phyloP scores from a whole-genome alignment of 108 stramenopile genomes.

The Discostella pseudostelligera region DNA sequence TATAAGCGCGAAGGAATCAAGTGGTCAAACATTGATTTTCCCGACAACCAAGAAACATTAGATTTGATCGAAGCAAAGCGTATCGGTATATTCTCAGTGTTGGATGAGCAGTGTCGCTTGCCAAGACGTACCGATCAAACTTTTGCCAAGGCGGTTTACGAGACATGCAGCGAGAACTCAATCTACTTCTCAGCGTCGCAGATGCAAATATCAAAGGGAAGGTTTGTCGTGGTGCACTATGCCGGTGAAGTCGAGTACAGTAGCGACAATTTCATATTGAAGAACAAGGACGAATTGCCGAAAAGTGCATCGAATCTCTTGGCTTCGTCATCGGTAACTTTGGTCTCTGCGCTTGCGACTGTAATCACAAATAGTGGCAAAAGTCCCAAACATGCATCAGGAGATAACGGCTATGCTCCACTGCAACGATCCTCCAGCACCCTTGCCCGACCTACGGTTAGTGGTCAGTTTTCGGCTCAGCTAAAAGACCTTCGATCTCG shows the following conservation, averaged over 20 bases:
- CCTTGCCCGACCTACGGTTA: constrained; percentile 55
- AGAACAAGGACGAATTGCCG: constrained; percentile 91
- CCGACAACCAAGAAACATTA: constrained; percentile 91
- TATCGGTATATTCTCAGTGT: constrained; percentile 67
- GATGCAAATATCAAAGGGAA: constrained; percentile 61
- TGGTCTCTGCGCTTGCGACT: constrained; percentile 72
- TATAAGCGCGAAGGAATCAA: constrained; percentile 84
- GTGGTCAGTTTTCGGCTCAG: constrained; percentile 89
- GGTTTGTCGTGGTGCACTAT: constrained; percentile 87
- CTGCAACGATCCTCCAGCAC: constrained; percentile 61
- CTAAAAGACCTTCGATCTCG: constrained; percentile 80
- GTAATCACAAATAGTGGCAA: constrained; percentile 45
- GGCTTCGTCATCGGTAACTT: constrained; percentile 62
- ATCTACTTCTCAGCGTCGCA: constrained; percentile 50
- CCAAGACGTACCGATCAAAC: constrained; percentile 58
- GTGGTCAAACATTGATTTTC: constrained; percentile 89
- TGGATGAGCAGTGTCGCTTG: constrained; percentile 81
- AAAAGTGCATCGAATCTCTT: constrained; percentile 89
- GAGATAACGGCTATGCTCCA: constrained; percentile 26
- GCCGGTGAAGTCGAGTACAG: constrained; percentile 87
- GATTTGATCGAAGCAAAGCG: constrained; percentile 85
- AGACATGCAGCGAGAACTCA: constrained; percentile 61
- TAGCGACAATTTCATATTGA: constrained; percentile 75
- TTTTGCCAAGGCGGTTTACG: constrained; percentile 64
- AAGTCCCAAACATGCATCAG: constrained; percentile 10